These are phyloP conservation scores for Microcera coccophila DNA, from an alignment of 2,329 filamentous ascomycete genomes.

Conservation along the genomic window DNA sequence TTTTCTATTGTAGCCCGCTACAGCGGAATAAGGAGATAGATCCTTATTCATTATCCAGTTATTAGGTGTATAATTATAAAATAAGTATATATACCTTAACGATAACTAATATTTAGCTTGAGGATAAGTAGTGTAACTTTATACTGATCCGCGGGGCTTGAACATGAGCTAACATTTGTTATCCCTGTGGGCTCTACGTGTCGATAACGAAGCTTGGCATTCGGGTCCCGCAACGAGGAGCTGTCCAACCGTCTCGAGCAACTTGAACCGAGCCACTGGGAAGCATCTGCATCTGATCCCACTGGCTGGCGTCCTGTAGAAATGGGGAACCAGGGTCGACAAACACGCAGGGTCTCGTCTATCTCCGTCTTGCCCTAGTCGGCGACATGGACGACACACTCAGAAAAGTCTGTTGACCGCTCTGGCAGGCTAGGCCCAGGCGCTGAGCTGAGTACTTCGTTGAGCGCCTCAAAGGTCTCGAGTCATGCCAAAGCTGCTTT, in stretches of 20 bases:
- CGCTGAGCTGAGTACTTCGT: background rate
- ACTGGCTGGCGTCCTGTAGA: background rate
- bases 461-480: too few species aligned
- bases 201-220: too few species aligned
- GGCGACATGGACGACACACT: background rate
- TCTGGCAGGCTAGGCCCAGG: background rate
- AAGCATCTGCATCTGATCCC: background rate
- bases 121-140: too few species aligned
- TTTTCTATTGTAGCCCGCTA: too few species aligned
- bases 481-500: constrained; percentile 17
- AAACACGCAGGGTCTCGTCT: background rate
- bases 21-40: too few species aligned
- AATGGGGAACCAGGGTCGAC: background rate
- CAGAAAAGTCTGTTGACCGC: background rate
- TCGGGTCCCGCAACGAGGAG: background rate
- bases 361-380: background rate
- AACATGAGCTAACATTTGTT: too few species aligned
- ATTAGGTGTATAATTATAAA: too few species aligned
- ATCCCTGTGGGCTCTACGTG: too few species aligned
- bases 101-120: too few species aligned
- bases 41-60: too few species aligned
- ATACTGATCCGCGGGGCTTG: too few species aligned
- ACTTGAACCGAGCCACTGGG: background rate
- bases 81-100: too few species aligned
- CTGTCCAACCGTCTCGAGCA: background rate